phyloP scores from a whole-genome alignment of 257 asterid genomes.

The Solanum sitiens region DNA sequence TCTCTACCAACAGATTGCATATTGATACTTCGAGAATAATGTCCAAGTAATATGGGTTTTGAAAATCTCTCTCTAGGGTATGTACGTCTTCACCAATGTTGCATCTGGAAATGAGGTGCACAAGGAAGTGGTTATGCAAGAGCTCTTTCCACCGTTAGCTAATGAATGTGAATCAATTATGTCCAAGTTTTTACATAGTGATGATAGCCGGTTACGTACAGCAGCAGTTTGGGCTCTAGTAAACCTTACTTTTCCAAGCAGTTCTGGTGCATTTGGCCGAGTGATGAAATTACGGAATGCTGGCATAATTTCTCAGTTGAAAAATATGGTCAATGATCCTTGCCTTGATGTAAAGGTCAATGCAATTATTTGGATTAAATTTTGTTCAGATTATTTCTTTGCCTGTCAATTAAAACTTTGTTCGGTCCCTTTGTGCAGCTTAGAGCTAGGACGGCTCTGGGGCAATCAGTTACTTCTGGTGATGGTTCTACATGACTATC shows the following conservation, averaged over 20 bases:
- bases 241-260: slow-evolving; percentile 64
- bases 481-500: slow-evolving; percentile 41
- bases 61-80: slow-evolving; percentile 28
- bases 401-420: slow-evolving; percentile 5
- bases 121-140: slow-evolving; percentile 77
- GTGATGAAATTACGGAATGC: slow-evolving; percentile 44
- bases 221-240: slow-evolving; percentile 74
- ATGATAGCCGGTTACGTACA: slow-evolving; percentile 58
- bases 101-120: slow-evolving; percentile 88
- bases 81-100: slow-evolving; percentile 65
- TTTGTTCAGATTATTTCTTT: neutral
- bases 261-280: slow-evolving; percentile 53
- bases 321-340: slow-evolving; percentile 66
- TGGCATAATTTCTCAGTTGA: slow-evolving; percentile 55
- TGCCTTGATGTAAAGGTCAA: slow-evolving; percentile 88
- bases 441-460: slow-evolving; percentile 50
- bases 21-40: neutral
- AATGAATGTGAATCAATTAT: slow-evolving; percentile 30
- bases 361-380: neutral
- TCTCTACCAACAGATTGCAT: neutral
- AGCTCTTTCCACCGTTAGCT: slow-evolving; percentile 37
- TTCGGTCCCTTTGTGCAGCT: slow-evolving; percentile 39
- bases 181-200: slow-evolving; percentile 56
- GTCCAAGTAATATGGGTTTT: neutral
- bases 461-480: slow-evolving; percentile 42